These are phyloP conservation scores for Raphidocelis subcapitata DNA, from an alignment of 139 green algal genomes.

Conservation along the genomic window DNA sequence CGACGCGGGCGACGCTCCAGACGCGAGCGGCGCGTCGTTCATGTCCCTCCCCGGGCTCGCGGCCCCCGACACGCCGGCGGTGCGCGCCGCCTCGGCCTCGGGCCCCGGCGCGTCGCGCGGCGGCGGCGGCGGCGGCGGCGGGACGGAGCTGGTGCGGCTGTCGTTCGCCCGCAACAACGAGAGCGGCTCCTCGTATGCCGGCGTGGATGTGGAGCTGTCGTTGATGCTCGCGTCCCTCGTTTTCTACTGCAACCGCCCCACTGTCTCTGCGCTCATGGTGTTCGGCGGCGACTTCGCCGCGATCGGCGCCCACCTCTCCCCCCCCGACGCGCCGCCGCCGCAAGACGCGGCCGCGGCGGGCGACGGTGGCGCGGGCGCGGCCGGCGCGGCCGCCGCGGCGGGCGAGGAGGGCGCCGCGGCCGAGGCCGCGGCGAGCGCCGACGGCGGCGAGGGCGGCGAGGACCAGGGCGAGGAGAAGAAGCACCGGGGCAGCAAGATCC, in stretches of 20 bases:
- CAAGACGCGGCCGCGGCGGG: background rate
- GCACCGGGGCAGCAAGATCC: too few species aligned
- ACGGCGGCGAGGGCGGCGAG: too few species aligned
- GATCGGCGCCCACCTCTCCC: conserved; percentile 14
- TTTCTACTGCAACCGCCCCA: conserved; percentile 87
- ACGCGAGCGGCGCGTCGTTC: too few species aligned
- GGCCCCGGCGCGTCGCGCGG: background rate
- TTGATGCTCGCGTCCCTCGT: conserved; percentile 69
- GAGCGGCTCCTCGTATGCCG: conserved; percentile 44
- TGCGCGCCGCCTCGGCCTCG: background rate
- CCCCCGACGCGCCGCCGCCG: conserved; percentile 1
- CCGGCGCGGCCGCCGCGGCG: too few species aligned
- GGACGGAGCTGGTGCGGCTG: conserved; percentile 35
- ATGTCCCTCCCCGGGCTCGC: too few species aligned
- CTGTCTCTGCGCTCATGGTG: conserved; percentile 84
- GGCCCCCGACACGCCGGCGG: too few species aligned
- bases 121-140: background rate
- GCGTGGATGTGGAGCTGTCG: conserved; percentile 63
- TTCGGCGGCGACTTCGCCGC: conserved; percentile 71
- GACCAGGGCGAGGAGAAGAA: too few species aligned
- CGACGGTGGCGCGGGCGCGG: background rate
- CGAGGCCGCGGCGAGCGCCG: too few species aligned
- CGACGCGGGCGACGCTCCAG: too few species aligned
- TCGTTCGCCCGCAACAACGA: conserved; percentile 43
- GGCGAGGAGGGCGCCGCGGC: too few species aligned